Evolutionary conservation across 1,284 basidiomycete species (phyloP).

Genomic region (Athelia psychrophila): DNA sequence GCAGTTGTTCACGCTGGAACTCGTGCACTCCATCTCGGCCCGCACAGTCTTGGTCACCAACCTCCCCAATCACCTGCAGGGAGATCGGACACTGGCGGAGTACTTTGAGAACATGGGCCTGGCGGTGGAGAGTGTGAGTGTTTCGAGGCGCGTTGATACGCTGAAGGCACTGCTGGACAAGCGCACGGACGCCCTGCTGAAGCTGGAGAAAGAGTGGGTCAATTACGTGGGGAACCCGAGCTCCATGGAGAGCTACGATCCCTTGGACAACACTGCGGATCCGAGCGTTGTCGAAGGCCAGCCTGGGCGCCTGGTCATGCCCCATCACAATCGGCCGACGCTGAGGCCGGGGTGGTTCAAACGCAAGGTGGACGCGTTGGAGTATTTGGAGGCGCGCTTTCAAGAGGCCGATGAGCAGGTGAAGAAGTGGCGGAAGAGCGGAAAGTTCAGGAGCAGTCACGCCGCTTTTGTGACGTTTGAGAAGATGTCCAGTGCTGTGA

Average conservation of each 20-base stretch:
- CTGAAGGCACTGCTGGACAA: constrained; percentile 73
- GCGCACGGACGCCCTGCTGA: constrained; percentile 75
- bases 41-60: constrained; percentile 89
- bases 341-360: constrained; percentile 67
- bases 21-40: constrained; percentile 92
- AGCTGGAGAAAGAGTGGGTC: constrained; percentile 84
- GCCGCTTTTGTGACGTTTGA: constrained; percentile 97
- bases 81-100: constrained; percentile 84
- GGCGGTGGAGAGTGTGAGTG: constrained; percentile 85
- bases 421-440: constrained; percentile 59
- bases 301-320: constrained; percentile 60
- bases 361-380: constrained; percentile 79
- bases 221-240: constrained; percentile 93
- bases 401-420: constrained; percentile 77
- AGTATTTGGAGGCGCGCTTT: constrained; percentile 80
- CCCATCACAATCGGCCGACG: constrained; percentile 70
- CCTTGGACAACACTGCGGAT: constrained; percentile 46
- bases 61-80: constrained; percentile 80
- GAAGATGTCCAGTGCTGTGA: constrained; percentile 86
- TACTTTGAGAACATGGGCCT: constrained; percentile 90
- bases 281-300: constrained; percentile 44
- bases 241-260: constrained; percentile 69
- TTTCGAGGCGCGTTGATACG: constrained; percentile 80
- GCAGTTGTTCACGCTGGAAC: constrained; percentile 90
- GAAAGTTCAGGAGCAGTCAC: constrained; percentile 77